These are phyloP conservation scores for Microbotryum silenes-acaulis DNA, from an alignment of 1,284 basidiomycete genomes.

Conservation along the genomic window DNA sequence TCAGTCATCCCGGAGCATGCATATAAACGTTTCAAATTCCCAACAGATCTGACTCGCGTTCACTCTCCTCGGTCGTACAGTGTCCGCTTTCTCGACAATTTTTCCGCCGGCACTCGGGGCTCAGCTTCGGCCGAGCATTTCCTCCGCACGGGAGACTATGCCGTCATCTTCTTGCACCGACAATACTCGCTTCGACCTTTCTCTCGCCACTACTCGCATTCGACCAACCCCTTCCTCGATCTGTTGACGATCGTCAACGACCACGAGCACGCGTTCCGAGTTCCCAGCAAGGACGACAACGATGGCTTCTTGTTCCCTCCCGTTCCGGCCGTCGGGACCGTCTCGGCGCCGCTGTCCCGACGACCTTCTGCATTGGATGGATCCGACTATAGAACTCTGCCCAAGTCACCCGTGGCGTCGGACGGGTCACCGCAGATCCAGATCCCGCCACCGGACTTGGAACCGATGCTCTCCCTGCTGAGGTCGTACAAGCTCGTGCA, in stretches of 20 bases:
- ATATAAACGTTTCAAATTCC: too few species aligned
- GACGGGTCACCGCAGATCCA: conserved; percentile 16
- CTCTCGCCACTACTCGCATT: conserved; percentile 93
- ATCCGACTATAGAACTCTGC: background rate
- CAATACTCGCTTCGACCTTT: conserved; percentile 96
- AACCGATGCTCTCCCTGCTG: conserved; percentile 63
- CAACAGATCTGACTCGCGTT: background rate
- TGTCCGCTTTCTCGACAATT: conserved; percentile 96
- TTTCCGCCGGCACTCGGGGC: conserved; percentile 94
- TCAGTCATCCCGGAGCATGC: conserved; percentile 47
- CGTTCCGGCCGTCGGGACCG: conserved; percentile 13
- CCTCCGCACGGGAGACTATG: conserved; percentile 73
- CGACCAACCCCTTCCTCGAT: conserved; percentile 94
- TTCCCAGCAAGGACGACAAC: conserved; percentile 12
- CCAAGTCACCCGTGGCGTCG: background rate
- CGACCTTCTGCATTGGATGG: too few species aligned
- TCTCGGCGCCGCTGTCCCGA: background rate
- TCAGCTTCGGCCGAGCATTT: conserved; percentile 98
- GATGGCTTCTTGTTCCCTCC: conserved; percentile 21
- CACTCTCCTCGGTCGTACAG: conserved; percentile 45
- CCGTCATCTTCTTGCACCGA: conserved; percentile 96
- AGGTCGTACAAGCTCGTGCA: conserved; percentile 74
- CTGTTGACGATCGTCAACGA: conserved; percentile 67
- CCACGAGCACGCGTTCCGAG: conserved; percentile 19
- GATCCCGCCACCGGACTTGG: conserved; percentile 37